phyloP scores from a whole-genome alignment of 495 filamentous ascomycete species.

The Podospora comata region DNA sequence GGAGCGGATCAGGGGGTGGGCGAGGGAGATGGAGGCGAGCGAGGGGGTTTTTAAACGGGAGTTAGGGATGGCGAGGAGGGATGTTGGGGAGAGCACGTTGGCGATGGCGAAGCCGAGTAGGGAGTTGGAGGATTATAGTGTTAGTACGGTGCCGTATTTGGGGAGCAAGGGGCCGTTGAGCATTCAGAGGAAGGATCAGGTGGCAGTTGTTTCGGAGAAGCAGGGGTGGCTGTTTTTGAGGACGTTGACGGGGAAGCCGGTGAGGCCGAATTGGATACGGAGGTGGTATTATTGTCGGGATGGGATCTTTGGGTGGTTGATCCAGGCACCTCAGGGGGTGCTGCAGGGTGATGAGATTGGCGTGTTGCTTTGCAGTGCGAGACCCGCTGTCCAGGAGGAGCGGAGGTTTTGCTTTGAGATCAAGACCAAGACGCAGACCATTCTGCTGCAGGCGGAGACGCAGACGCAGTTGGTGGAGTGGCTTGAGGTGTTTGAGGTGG shows the following conservation, averaged over 20 bases:
- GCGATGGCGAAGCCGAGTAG: conserved; percentile 71
- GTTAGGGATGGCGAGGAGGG: conserved; percentile 69
- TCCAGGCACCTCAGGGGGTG: conserved; percentile 83
- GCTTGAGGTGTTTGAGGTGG: conserved; percentile 86
- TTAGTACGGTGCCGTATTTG: conserved; percentile 80
- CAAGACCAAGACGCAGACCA: conserved; percentile 91
- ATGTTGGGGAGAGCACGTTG: conserved; percentile 78
- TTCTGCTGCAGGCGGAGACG: conserved; percentile 89
- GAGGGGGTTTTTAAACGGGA: conserved; percentile 78
- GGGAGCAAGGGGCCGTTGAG: conserved; percentile 66
- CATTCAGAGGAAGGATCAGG: conserved; percentile 45
- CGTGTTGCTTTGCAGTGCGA: conserved; percentile 86
- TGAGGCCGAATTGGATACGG: conserved; percentile 79
- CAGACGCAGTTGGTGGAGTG: conserved; percentile 86
- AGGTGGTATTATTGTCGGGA: conserved; percentile 94
- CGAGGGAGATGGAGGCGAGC: conserved; percentile 82
- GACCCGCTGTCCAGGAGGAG: conserved; percentile 88
- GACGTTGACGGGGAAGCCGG: conserved; percentile 80
- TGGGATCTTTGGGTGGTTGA: conserved; percentile 93
- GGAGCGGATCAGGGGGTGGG: conserved; percentile 87
- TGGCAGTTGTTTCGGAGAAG: conserved; percentile 62
- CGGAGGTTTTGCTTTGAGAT: conserved; percentile 97
- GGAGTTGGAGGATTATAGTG: conserved; percentile 88
- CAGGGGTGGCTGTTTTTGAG: conserved; percentile 92
- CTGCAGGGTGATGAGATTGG: conserved; percentile 96